These are phyloP conservation scores for Schrenkiella parvula DNA, from an alignment of 345 rosid genomes.

Conservation along the genomic window DNA sequence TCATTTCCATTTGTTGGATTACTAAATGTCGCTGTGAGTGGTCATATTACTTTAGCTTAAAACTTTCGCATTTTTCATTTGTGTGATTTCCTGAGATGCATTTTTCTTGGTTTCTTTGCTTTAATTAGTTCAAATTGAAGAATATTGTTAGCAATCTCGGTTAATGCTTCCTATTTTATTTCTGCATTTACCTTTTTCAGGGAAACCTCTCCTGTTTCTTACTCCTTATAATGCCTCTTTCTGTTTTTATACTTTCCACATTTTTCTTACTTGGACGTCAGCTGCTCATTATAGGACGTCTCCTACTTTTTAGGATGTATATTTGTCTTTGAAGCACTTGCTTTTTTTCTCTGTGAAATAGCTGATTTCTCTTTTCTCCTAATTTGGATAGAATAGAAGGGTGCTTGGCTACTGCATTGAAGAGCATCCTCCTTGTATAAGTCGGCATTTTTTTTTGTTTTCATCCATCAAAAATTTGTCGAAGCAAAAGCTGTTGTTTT, in stretches of 20 bases:
- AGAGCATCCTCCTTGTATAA: neutral
- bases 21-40: conserved; percentile 82
- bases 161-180: neutral
- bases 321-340: neutral
- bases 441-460: neutral
- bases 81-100: conserved; percentile 1
- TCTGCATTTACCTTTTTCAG: neutral
- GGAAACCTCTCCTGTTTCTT: neutral
- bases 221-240: neutral
- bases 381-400: neutral
- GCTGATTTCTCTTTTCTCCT: neutral
- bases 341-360: neutral
- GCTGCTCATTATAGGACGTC: neutral
- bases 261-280: neutral
- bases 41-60: conserved; percentile 2
- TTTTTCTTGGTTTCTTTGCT: conserved; percentile 7
- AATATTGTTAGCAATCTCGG: neutral
- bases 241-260: neutral
- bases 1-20: conserved; percentile 61
- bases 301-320: neutral
- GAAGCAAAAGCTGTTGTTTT: neutral
- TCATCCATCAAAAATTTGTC: neutral
- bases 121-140: neutral
- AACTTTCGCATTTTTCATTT: neutral
- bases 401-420: neutral